These are phyloP conservation scores for Globisporangium echinulatum DNA, from an alignment of 352 stramenopile species.

Conservation along the genomic window DNA sequence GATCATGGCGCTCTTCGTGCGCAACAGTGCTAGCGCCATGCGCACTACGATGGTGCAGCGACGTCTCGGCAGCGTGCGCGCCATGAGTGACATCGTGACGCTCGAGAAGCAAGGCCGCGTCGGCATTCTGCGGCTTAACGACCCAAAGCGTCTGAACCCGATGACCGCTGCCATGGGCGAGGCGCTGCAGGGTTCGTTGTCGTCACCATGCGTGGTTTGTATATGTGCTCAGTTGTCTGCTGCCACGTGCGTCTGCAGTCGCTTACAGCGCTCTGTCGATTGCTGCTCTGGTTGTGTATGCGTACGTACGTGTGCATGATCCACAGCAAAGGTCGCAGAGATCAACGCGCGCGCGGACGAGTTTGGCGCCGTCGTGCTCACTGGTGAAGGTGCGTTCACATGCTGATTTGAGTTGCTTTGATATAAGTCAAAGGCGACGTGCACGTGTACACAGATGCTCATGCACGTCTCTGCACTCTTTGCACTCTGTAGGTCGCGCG, in stretches of 20 bases:
- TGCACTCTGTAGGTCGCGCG: constrained; percentile 24
- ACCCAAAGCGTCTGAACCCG: constrained; percentile 81
- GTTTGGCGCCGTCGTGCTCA: constrained; percentile 69
- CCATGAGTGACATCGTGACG: constrained; percentile 37
- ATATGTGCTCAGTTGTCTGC: background rate
- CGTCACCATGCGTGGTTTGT: background rate
- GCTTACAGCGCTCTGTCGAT: background rate
- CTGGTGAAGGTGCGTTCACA: constrained; percentile 35
- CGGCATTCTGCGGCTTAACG: constrained; percentile 60
- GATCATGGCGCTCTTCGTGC: background rate
- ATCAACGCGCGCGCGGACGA: constrained; percentile 42
- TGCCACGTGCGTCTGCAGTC: too few species aligned
- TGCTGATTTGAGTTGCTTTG: background rate
- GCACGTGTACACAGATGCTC: background rate
- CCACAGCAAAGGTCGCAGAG: constrained; percentile 36
- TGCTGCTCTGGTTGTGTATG: background rate
- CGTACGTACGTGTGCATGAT: background rate
- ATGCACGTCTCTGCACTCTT: background rate
- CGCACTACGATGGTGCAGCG: background rate
- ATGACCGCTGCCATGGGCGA: constrained; percentile 81
- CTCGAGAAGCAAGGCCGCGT: constrained; percentile 41
- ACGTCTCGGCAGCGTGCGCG: constrained; percentile 9
- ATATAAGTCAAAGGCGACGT: too few species aligned
- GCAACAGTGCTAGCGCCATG: background rate
- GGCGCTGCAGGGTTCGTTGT: constrained; percentile 34